phyloP scores from a whole-genome alignment of 1,284 basidiomycete genomes.

The Ustilago hordei region DNA sequence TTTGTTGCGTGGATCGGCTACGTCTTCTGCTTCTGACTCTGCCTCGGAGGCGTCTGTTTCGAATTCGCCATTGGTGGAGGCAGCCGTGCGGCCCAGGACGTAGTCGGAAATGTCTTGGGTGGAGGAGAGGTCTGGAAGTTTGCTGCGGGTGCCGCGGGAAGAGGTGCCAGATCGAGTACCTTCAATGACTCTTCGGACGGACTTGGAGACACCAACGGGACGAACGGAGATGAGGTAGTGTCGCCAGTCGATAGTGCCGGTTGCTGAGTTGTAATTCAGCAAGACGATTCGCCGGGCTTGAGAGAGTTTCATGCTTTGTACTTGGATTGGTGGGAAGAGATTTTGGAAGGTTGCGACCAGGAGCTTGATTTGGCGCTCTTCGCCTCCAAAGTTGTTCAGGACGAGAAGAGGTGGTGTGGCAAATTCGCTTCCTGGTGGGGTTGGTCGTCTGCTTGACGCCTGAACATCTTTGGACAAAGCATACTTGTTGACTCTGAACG shows the following conservation, averaged over 20 bases:
- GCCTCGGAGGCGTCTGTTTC: constrained; percentile 73
- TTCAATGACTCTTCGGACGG: constrained; percentile 89
- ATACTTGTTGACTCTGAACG: constrained; percentile 91
- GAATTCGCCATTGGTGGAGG: constrained; percentile 73
- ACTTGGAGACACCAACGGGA: constrained; percentile 90
- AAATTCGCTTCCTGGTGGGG: constrained; percentile 81
- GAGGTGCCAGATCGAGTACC: constrained; percentile 71
- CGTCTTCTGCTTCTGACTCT: constrained; percentile 85
- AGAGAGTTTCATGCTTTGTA: constrained; percentile 72
- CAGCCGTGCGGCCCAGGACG: constrained; percentile 79
- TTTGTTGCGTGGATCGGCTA: constrained; percentile 73
- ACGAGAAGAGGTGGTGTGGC: constrained; percentile 81
- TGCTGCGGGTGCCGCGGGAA: constrained; percentile 12
- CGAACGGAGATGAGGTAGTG: constrained; percentile 96
- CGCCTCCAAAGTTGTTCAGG: constrained; percentile 77
- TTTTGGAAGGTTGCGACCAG: constrained; percentile 87
- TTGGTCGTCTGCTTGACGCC: constrained; percentile 75
- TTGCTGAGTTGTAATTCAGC: constrained; percentile 87
- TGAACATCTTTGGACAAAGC: constrained; percentile 87
- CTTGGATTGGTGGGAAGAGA: constrained; percentile 85
- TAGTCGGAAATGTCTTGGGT: constrained; percentile 97
- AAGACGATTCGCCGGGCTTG: constrained; percentile 83
- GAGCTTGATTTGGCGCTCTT: constrained; percentile 77
- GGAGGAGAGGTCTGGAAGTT: constrained; percentile 82
- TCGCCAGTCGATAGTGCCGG: constrained; percentile 88